phyloP scores from a whole-genome alignment of 495 filamentous ascomycete genomes.

The Lasiosphaeria miniovina region DNA sequence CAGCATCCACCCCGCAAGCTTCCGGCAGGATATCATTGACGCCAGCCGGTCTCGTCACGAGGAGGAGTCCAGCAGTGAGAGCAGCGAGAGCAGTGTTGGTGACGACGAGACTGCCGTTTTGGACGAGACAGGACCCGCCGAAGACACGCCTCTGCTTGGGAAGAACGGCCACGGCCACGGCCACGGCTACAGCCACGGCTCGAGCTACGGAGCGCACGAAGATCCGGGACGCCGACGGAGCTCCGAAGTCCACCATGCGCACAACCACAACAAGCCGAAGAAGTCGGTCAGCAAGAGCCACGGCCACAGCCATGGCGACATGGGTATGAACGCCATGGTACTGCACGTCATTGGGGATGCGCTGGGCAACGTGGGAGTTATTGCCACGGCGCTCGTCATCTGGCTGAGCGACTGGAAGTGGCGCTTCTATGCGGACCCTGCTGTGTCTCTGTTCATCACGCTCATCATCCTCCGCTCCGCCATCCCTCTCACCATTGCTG shows the following conservation, averaged over 20 bases:
- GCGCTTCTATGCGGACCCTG: conserved; percentile 78
- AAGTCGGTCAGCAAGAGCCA: conserved; percentile 56
- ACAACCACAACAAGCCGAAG: conserved; percentile 81
- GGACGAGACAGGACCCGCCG: conserved; percentile 46
- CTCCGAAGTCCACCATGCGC: conserved; percentile 53
- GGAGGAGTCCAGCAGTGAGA: conserved; percentile 49
- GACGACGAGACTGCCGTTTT: conserved; percentile 47
- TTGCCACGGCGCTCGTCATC: conserved; percentile 86
- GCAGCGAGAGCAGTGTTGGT: conserved; percentile 39
- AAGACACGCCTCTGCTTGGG: conserved; percentile 45
- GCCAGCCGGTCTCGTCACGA: conserved; percentile 53
- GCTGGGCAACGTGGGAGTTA: conserved; percentile 95
- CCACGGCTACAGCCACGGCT: conserved; percentile 15
- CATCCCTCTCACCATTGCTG: conserved; percentile 87
- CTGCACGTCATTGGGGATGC: conserved; percentile 96
- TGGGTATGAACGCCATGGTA: conserved; percentile 97
- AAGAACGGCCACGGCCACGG: conserved; percentile 15
- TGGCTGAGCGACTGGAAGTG: conserved; percentile 71
- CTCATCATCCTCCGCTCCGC: conserved; percentile 89
- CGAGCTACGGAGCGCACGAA: conserved; percentile 22
- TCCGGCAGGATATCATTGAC: conserved; percentile 86
- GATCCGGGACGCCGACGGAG: conserved; percentile 30
- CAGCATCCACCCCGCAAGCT: conserved; percentile 81
- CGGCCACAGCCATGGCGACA: conserved; percentile 76
- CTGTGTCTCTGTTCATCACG: conserved; percentile 94